Evolutionary conservation across 148 eudicot species (phyloP).

Genomic region (Rhododendron molle): DNA sequence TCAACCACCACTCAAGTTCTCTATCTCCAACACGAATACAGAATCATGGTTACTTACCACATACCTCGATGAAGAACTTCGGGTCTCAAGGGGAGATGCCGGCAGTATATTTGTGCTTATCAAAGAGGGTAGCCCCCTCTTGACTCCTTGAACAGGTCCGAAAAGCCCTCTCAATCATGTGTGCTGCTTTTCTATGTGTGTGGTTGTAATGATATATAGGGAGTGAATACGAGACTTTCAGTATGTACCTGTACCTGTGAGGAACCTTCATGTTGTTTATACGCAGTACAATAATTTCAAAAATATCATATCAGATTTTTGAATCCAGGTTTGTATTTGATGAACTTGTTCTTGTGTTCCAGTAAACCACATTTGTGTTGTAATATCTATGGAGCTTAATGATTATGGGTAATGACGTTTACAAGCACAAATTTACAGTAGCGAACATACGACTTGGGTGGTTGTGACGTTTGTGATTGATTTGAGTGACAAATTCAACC

Average conservation of each 20-base stretch:
- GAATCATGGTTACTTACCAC: conserved; percentile 87
- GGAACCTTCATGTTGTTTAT: not conserved
- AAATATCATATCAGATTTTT: not conserved
- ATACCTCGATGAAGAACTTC: conserved; percentile 78
- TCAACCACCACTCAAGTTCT: conserved; percentile 78
- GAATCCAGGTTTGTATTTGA: not conserved
- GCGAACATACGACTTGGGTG: not conserved
- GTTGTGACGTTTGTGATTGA: not conserved
- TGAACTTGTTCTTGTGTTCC: not conserved
- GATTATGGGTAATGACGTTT: not conserved
- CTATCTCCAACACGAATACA: conserved; percentile 42
- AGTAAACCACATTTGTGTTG: not conserved
- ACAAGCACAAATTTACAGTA: not conserved
- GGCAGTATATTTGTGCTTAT: conserved; percentile 70
- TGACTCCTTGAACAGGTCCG: conserved; percentile 22
- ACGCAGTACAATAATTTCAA: not conserved
- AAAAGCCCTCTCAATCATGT: not conserved
- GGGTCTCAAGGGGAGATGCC: conserved; percentile 83
- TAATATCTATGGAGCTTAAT: not conserved
- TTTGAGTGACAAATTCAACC: not conserved
- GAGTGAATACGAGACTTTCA: not conserved
- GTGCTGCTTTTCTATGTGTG: not conserved
- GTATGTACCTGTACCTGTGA: not conserved
- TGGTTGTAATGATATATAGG: not conserved
- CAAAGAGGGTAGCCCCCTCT: conserved; percentile 73